These are phyloP conservation scores for Ceratobasidium sp. DNA, from an alignment of 1,284 basidiomycete species.

Conservation along the genomic window DNA sequence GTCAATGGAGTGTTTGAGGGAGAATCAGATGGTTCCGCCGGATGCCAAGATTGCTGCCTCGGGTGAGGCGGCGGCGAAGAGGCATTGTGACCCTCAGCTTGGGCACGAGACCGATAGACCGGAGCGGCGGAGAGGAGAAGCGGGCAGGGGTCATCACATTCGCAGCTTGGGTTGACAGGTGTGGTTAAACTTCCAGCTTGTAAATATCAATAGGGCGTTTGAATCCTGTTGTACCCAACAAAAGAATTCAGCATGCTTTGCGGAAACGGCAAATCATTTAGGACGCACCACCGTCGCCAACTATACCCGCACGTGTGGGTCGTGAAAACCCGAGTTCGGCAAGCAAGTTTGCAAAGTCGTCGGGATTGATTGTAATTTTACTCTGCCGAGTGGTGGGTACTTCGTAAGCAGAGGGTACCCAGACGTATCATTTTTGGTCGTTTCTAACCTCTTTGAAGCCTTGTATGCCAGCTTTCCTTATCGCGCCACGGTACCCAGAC, in stretches of 20 bases:
- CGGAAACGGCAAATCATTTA: conserved; percentile 48
- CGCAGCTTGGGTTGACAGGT: too few relatives aligned
- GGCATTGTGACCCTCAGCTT: too few relatives aligned
- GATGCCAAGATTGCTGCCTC: too few relatives aligned
- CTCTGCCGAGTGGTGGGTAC: background rate
- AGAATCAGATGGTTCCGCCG: too few relatives aligned
- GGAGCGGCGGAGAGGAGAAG: too few relatives aligned
- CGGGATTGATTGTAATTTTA: conserved; percentile 56
- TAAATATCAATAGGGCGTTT: conserved; percentile 31
- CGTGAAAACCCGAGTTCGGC: conserved; percentile 67
- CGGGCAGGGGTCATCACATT: too few relatives aligned
- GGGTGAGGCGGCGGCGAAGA: too few relatives aligned
- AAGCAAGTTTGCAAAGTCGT: conserved; percentile 67
- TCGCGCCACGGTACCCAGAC: conserved; percentile 80
- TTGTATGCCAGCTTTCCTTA: conserved; percentile 60
- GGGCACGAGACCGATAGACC: too few relatives aligned
- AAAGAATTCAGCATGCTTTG: conserved; percentile 12
- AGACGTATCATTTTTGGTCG: background rate
- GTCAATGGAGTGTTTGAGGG: too few relatives aligned
- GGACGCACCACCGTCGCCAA: conserved; percentile 67
- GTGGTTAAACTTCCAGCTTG: too few relatives aligned
- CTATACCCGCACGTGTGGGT: conserved; percentile 61
- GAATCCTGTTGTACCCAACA: background rate
- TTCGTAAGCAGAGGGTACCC: background rate
- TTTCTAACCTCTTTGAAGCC: background rate